Evolutionary conservation across 2,329 filamentous ascomycete species (phyloP).

Genomic region (Colletotrichum somersetense): DNA sequence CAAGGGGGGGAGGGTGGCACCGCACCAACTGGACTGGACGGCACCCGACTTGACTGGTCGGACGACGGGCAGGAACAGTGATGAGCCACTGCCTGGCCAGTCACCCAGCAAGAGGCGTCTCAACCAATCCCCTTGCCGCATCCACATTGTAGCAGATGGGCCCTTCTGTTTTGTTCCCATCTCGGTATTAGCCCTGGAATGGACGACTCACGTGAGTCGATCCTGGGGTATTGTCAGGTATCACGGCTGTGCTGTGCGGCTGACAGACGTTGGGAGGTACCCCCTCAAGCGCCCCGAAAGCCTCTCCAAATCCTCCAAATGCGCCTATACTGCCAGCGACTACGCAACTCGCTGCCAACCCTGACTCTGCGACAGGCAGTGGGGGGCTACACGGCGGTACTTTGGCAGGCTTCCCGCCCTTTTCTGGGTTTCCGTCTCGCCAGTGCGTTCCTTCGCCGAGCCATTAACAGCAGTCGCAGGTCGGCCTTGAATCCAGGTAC

Average conservation of each 20-base stretch:
- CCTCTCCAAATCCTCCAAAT: not conserved
- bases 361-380: constrained; percentile 30
- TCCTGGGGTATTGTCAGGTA: constrained; percentile 18
- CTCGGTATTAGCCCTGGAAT: constrained; percentile 40
- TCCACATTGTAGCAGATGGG: constrained; percentile 36
- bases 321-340: not conserved
- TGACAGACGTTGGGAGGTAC: constrained; percentile 16
- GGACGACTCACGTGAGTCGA: constrained; percentile 38
- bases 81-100: constrained; percentile 19
- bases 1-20: constrained; percentile 21
- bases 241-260: constrained; percentile 32
- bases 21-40: constrained; percentile 32
- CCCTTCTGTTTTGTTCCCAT: constrained; percentile 34
- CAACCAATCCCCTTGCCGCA: constrained; percentile 38
- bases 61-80: constrained; percentile 29
- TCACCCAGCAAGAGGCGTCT: constrained; percentile 13
- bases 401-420: not conserved
- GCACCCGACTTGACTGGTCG: constrained; percentile 35
- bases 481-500: constrained; percentile 14
- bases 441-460: constrained; percentile 4
- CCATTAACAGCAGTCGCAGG: not conserved
- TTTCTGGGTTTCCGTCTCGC: constrained; percentile 15
- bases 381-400: not conserved
- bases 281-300: constrained; percentile 17
- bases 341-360: not conserved